A percentile compares a stretch with the other conserved stretches of the same genome.
phyloP scores from a whole-genome alignment of 345 rosid genomes.

The Crucihimalaya himalaica region DNA sequence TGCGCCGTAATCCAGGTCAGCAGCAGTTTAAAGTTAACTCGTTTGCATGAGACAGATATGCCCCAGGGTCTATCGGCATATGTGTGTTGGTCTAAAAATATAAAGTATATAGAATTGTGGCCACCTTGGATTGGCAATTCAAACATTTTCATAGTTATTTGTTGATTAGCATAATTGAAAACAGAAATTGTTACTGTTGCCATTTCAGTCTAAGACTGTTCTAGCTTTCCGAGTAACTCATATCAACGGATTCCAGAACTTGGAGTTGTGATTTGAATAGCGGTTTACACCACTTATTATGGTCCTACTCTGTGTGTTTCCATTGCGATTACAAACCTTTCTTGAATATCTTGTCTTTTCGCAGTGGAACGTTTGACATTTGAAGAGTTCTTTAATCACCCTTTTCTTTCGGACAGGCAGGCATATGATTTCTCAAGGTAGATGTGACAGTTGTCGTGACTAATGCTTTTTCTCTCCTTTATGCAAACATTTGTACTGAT shows the following conservation, averaged over 20 bases:
- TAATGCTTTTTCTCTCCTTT: neutral
- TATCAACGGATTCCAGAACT: neutral
- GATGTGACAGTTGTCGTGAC: slow-evolving; percentile 20
- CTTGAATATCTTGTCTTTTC: slow-evolving; percentile 31
- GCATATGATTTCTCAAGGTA: slow-evolving; percentile 65
- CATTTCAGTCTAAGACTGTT: slow-evolving; percentile 11
- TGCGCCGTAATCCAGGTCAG: slow-evolving; percentile 91
- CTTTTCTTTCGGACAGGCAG: slow-evolving; percentile 61
- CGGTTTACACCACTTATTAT: neutral
- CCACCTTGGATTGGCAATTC: neutral
- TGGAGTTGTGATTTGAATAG: neutral
- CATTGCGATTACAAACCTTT: slow-evolving; percentile 5
- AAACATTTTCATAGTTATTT: neutral
- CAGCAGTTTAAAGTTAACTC: neutral
- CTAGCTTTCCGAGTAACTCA: neutral
- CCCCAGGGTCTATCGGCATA: neutral
- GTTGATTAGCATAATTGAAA: neutral
- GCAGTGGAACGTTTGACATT: slow-evolving; percentile 94
- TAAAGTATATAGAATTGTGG: neutral
- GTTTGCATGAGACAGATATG: slow-evolving; percentile 17
- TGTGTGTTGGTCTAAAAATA: slow-evolving; percentile 13
- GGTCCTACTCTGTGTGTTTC: slow-evolving; percentile 4
- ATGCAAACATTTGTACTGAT: slow-evolving; percentile 35
- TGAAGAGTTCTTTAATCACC: slow-evolving; percentile 94
- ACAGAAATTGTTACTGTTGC: neutral